A percentile compares a stretch with the other conserved stretches of the same genome.
Conservation (phyloP, 1,284 basidiomycete genomes). For the Apiotrichum domesticum region DNA sequence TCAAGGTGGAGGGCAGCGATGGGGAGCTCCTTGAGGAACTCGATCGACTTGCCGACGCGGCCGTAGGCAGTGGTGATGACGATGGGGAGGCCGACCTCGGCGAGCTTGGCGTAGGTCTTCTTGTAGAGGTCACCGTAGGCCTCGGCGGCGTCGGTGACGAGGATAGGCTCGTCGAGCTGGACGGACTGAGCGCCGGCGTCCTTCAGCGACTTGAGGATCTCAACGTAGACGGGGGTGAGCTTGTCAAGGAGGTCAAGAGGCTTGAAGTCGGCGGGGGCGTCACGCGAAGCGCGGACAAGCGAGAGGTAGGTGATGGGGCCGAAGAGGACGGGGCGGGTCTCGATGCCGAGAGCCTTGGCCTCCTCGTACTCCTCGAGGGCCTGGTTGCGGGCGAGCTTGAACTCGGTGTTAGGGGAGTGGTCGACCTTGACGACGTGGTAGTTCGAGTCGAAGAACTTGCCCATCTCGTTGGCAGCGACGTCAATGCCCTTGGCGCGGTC, state of each 20-base stretch:
- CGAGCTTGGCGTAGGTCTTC: slow-evolving; percentile 74
- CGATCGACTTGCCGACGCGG: slow-evolving; percentile 87
- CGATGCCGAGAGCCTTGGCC: slow-evolving; percentile 83
- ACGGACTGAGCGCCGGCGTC: slow-evolving; percentile 88
- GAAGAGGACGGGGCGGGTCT: slow-evolving; percentile 90
- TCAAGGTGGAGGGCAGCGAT: slow-evolving; percentile 94
- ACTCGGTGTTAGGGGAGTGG: slow-evolving; percentile 83
- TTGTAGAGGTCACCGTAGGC: slow-evolving; percentile 75
- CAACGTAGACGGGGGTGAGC: slow-evolving; percentile 86
- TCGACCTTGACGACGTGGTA: slow-evolving; percentile 99
- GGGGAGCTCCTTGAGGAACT: slow-evolving; percentile 86
- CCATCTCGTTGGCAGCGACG: slow-evolving; percentile 97
- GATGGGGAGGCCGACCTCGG: slow-evolving; percentile 80
- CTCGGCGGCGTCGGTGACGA: slow-evolving; percentile 83
- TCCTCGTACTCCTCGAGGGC: slow-evolving; percentile 90
- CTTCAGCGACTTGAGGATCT: slow-evolving; percentile 86
- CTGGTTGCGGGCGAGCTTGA: slow-evolving; percentile 96
- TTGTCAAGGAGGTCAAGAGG: slow-evolving; percentile 85
- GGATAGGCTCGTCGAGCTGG: slow-evolving; percentile 95
- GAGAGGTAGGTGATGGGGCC: slow-evolving; percentile 94
- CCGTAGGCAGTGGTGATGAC: slow-evolving; percentile 94
- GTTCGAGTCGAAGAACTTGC: slow-evolving; percentile 99
- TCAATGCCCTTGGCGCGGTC: slow-evolving; percentile 75
- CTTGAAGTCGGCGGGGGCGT: slow-evolving; percentile 78
- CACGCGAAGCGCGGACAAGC: slow-evolving; percentile 86